Base-by-base conservation (phyloP, 257 asterid genomes). In the Solanum tarapatanum region DNA sequence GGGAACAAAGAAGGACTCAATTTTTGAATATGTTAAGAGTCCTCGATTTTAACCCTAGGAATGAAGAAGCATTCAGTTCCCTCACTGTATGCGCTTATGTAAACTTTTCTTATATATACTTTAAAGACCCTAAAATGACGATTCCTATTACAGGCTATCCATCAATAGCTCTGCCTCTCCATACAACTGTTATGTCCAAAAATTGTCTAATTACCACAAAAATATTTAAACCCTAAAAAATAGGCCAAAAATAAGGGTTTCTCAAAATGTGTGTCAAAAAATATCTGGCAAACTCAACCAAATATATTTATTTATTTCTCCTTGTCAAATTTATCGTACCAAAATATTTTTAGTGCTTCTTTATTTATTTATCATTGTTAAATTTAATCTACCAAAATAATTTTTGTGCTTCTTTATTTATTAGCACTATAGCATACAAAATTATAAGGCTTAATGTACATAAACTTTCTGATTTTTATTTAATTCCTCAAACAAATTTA, bases 1-100 rank as follows among this genome's bases (percentile, higher is more conserved):
- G 85, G 69, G 85, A 28, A 30, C 28, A 82, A 82, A 80, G 7
- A 48, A 82, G 85, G 85, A 82, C 85, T 82, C 85, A 82, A 82
- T 14, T 6, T 6, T 24, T 30, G 21, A 82, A 82, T 28, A 19
- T 55, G 10, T 69, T 28, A 28, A 28, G 85, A 82, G 85, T 82
- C 85, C 85, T 16, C 24, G 3, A 12, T 48, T 48, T 28, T 82
- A 48, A 30, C 85, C 69, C 85, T 32, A 48, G 8, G 30, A 35
- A 70, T 30, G 36, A 77, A 19, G 41, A 82, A 82, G 69, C 85
- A 82, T 48, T 37, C 10, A 82, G 69, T 82, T 82, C 85, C 85
- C 85, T 82, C 85, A 48, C 28, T 10, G 19, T 26, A 48, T 48
- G 28, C 6, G 3, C 19, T 30, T 48, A 28, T 28, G 7, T 48